Percentiles rank a stretch among this genome's conserved stretches.
Conservation (phyloP, 2,329 filamentous ascomycete genomes). For the Calonectria leucothoes region DNA sequence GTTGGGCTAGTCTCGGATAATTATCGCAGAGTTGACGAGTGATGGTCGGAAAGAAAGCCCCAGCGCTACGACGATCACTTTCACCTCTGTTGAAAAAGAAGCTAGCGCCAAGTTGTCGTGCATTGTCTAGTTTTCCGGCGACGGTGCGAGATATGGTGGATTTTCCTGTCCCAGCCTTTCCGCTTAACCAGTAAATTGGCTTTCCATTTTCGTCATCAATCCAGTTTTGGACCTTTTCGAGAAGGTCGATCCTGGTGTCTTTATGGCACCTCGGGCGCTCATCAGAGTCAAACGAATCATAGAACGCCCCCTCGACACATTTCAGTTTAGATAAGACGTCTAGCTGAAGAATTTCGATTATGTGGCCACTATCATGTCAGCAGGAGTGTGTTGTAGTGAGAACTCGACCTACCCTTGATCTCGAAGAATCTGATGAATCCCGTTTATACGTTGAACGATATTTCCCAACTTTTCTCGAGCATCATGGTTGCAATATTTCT, state of each 20-base stretch:
- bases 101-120: conserved; percentile 44
- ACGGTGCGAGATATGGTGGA: conserved; percentile 52
- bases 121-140: conserved; percentile 20
- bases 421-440: background rate
- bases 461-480: background rate
- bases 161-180: conserved; percentile 53
- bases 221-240: conserved; percentile 46
- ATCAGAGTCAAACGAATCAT: conserved; percentile 47
- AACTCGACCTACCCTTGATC: background rate
- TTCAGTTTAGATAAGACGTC: conserved; percentile 31
- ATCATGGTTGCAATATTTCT: background rate
- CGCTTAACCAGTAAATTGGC: conserved; percentile 51
- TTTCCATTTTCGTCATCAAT: conserved; percentile 31
- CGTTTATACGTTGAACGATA: background rate
- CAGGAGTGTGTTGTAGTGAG: background rate
- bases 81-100: conserved; percentile 60
- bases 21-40: conserved; percentile 44
- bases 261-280: conserved; percentile 44
- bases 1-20: conserved; percentile 40
- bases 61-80: conserved; percentile 48
- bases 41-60: conserved; percentile 53
- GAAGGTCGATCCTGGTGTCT: conserved; percentile 46
- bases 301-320: conserved; percentile 36
- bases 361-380: background rate
- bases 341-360: background rate